Base-by-base conservation (phyloP, 768 basidiomycete species). In the Leccinum barrowsii region DNA sequence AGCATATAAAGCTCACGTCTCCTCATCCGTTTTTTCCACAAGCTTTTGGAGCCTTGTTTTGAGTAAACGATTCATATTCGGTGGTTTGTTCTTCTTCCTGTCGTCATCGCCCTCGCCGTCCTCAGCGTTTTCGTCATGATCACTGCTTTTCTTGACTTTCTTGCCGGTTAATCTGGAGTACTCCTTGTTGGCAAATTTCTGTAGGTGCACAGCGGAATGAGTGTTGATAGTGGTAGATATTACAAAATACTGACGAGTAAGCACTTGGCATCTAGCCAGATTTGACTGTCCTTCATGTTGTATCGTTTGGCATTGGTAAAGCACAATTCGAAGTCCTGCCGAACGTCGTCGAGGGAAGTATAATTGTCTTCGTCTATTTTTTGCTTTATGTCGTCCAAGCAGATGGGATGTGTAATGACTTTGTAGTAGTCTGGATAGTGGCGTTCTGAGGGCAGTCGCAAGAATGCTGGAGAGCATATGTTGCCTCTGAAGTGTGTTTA, bases 371-470 rank as follows among this genome's bases (percentile, higher is more conserved):
- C 74, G 49, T 89, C 86, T 26, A 94, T 79, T 66, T 84, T 82
- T 65, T 83, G 81, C 80, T 92, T 92, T 76, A 97, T 93, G 62
- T 95, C 92, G 47, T 92, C 89, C 52, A 97, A 78, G 26, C 91
- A 86, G 64, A 97, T 92, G 30, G 95, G 94, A 24, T 82, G 78
- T 64, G 85, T 78, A 69, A 95, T 96, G 63, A 87, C 60, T 22
- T 73, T 69, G 74, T 95, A 97, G 75, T 98, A 98, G 76, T 95
- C 94, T 42, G 92, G 84, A 73, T 90, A 92, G 57, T 78, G 77
- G 57, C 85, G 82, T 74, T 86, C 89, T 47, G 84, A 80, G 19
- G 89, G 89, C 63, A 85, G 81, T 58, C 81, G 82, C 67, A 87
- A 70, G 72, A 92, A 94, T 65, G 83, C 83, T 59, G 76, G 61